Conservation (phyloP, 2,329 filamentous ascomycete genomes). For the Calonectria ilicicola region DNA sequence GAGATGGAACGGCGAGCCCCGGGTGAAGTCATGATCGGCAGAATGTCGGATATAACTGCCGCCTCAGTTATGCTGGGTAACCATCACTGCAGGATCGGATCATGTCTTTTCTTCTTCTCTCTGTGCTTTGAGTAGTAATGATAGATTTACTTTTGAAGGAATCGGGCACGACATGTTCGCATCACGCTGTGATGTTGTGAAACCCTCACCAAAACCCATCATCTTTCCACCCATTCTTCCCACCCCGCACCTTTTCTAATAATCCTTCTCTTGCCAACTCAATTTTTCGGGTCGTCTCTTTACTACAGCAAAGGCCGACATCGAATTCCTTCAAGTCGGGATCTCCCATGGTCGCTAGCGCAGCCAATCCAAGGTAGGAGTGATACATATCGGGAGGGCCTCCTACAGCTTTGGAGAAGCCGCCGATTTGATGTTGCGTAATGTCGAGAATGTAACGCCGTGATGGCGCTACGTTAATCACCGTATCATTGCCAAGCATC, state of each 20-base stretch:
- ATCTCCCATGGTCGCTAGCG: conserved; percentile 80
- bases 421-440: conserved; percentile 88
- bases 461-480: conserved; percentile 71
- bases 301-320: conserved; percentile 79
- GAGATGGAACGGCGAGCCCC: neutral
- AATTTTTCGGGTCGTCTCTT: conserved; percentile 65
- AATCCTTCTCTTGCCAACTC: conserved; percentile 57
- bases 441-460: conserved; percentile 86
- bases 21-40: conserved; percentile 34
- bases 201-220: conserved; percentile 38
- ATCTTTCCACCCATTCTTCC: conserved; percentile 28
- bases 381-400: conserved; percentile 85
- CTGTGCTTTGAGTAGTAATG: conserved; percentile 13
- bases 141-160: neutral
- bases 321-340: conserved; percentile 78
- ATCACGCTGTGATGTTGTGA: neutral
- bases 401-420: conserved; percentile 80
- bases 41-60: conserved; percentile 25
- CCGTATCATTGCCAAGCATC: conserved; percentile 67
- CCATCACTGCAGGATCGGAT: neutral
- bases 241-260: conserved; percentile 32
- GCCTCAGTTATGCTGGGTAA: neutral
- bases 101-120: conserved; percentile 4
- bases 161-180: neutral
- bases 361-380: conserved; percentile 87